A percentile compares a stretch with the other conserved stretches of the same genome.
These are phyloP conservation scores for Exophiala viscosa DNA, from an alignment of 2,329 filamentous ascomycete genomes.

Conservation along the genomic window DNA sequence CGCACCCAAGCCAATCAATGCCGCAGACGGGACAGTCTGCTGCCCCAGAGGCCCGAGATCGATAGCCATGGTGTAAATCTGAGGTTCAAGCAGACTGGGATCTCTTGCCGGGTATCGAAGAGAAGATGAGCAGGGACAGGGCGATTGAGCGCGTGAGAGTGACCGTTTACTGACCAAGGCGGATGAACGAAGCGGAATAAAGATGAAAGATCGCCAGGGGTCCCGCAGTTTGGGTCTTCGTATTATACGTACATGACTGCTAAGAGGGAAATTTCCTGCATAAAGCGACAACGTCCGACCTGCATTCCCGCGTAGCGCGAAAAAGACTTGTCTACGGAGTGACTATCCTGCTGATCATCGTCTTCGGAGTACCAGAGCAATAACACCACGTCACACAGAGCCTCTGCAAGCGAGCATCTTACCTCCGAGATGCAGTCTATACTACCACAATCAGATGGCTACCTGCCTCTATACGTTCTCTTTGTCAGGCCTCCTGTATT, in stretches of 20 bases:
- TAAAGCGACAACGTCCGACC: too few species aligned
- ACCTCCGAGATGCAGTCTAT: conserved; percentile 9
- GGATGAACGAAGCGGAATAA: too few species aligned
- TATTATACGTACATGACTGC: too few species aligned
- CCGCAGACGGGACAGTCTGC: conserved; percentile 22
- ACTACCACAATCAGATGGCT: conserved; percentile 23
- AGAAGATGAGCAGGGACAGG: too few species aligned
- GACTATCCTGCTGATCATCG: background rate
- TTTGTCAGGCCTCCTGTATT: conserved; percentile 27
- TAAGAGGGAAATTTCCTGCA: too few species aligned
- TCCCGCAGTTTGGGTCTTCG: too few species aligned
- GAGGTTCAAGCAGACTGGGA: background rate
- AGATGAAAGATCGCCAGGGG: too few species aligned
- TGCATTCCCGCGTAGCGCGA: background rate
- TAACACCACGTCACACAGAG: too few species aligned
- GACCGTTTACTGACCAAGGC: too few species aligned
- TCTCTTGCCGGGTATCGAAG: background rate
- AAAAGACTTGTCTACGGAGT: background rate
- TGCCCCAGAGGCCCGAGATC: conserved; percentile 24
- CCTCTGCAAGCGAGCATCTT: background rate
- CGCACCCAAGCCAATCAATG: conserved; percentile 50
- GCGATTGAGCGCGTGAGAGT: too few species aligned
- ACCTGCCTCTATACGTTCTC: conserved; percentile 26
- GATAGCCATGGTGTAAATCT: conserved; percentile 15
- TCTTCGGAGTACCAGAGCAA: background rate